A percentile compares a stretch with the other conserved stretches of the same genome.
These are phyloP conservation scores for Hypseocharis bilobata DNA, from an alignment of 441 rosid species.

Conservation along the genomic window DNA sequence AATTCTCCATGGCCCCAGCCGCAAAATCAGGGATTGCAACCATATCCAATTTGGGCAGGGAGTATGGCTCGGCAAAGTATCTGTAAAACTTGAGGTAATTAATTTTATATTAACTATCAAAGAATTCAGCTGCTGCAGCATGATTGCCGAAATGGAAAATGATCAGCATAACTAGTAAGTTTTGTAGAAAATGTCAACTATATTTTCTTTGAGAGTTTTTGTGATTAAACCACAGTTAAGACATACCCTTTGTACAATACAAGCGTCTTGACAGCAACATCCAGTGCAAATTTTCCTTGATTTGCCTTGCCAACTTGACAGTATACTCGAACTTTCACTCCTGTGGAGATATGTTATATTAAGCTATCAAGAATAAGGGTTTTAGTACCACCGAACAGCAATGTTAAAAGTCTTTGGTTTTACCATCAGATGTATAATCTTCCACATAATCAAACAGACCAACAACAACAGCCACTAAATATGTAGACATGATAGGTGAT, in stretches of 20 bases:
- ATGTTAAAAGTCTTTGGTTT: neutral
- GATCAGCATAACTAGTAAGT: neutral
- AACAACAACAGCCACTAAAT: constrained; percentile 81
- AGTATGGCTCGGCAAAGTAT: constrained; percentile 75
- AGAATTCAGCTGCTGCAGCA: neutral
- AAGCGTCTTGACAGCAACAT: constrained; percentile 80
- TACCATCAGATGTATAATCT: constrained; percentile 89
- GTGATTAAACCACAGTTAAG: constrained; percentile 17
- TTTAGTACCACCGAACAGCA: neutral
- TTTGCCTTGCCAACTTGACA: constrained; percentile 78
- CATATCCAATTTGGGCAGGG: constrained; percentile 92
- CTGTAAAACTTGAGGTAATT: constrained; percentile 29
- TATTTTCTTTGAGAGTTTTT: constrained; percentile 2
- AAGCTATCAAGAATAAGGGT: constrained; percentile 6
- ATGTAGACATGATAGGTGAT: constrained; percentile 91
- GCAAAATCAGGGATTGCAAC: constrained; percentile 94
- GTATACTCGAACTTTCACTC: constrained; percentile 76
- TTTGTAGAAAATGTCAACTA: neutral
- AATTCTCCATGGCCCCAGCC: constrained; percentile 97
- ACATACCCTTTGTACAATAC: constrained; percentile 75
- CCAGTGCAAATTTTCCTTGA: constrained; percentile 79
- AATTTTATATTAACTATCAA: constrained; percentile 5
- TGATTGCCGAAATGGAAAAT: neutral
- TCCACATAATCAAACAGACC: constrained; percentile 86
- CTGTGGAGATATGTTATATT: constrained; percentile 29